phyloP scores from a whole-genome alignment of 805 yeast species.

The Maudiozyma bulderi region DNA sequence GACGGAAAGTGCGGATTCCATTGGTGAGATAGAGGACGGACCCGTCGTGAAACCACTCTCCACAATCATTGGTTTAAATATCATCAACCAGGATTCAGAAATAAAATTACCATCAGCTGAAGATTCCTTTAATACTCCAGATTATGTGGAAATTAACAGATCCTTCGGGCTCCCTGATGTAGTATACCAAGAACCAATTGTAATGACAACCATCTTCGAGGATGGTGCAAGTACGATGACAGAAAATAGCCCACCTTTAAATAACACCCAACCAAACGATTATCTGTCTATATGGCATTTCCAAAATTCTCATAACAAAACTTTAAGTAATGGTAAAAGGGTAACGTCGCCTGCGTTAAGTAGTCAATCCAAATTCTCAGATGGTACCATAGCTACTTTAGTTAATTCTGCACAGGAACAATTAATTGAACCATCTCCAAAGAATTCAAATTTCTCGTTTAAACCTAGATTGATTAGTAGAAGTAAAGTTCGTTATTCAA shows the following conservation, averaged over 20 bases:
- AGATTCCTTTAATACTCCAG: background rate
- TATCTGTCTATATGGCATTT: slow-evolving; percentile 27
- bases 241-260: background rate
- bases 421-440: background rate
- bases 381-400: slow-evolving; percentile 12
- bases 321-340: slow-evolving; percentile 2
- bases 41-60: background rate
- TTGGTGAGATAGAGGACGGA: background rate
- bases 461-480: slow-evolving; percentile 17
- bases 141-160: background rate
- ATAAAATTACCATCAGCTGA: background rate
- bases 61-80: background rate
- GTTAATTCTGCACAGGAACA: slow-evolving; percentile 5
- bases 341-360: slow-evolving; percentile 15
- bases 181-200: background rate
- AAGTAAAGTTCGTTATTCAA: slow-evolving; percentile 7
- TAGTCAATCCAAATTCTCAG: slow-evolving; percentile 10
- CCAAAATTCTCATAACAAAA: slow-evolving; percentile 10
- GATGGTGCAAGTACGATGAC: background rate
- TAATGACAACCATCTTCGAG: background rate
- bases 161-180: background rate
- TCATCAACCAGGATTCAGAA: background rate
- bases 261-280: slow-evolving; percentile 11
- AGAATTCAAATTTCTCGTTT: slow-evolving; percentile 13
- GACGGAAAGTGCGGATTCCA: background rate